A percentile compares a stretch with the other conserved stretches of the same genome.
Conservation (phyloP, 495 filamentous ascomycete species). For the Pseudomonodictys pantanalensis region DNA sequence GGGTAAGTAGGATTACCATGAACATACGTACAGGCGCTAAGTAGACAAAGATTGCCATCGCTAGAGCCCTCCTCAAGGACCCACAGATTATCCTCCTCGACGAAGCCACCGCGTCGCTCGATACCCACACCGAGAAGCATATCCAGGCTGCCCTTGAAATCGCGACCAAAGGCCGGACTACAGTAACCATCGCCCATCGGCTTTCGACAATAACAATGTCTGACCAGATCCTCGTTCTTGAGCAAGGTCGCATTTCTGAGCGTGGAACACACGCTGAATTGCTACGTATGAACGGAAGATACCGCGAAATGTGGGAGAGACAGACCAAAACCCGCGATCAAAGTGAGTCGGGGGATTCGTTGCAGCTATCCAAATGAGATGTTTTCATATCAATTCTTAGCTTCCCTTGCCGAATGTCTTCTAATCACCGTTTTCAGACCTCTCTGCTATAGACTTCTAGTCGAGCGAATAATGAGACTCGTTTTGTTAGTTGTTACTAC, state of each 20-base stretch:
- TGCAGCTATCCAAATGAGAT: neutral
- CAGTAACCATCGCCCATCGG: slow-evolving; percentile 79
- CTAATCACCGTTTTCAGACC: neutral
- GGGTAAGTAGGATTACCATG: slow-evolving; percentile 35
- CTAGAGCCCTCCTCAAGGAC: slow-evolving; percentile 33
- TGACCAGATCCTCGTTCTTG: slow-evolving; percentile 73
- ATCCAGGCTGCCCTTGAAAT: slow-evolving; percentile 71
- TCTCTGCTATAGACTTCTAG: too few relatives aligned
- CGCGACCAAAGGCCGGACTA: slow-evolving; percentile 69
- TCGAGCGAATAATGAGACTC: too few relatives aligned
- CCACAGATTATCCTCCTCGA: slow-evolving; percentile 58
- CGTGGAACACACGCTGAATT: slow-evolving; percentile 67
- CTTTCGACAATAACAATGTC: slow-evolving; percentile 72
- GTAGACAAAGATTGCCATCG: slow-evolving; percentile 21
- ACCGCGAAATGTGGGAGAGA: slow-evolving; percentile 39
- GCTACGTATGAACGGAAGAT: slow-evolving; percentile 56
- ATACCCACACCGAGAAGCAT: slow-evolving; percentile 65
- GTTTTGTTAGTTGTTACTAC: too few relatives aligned
- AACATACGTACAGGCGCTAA: slow-evolving; percentile 38
- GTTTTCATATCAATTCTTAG: neutral
- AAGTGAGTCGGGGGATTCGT: too few relatives aligned
- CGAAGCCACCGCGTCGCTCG: slow-evolving; percentile 79
- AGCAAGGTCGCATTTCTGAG: slow-evolving; percentile 64
- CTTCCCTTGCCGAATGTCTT: too few relatives aligned
- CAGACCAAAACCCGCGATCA: slow-evolving; percentile 7